phyloP scores from a whole-genome alignment of 2,329 filamentous ascomycete genomes.

The Cordyceps pruinosa region DNA sequence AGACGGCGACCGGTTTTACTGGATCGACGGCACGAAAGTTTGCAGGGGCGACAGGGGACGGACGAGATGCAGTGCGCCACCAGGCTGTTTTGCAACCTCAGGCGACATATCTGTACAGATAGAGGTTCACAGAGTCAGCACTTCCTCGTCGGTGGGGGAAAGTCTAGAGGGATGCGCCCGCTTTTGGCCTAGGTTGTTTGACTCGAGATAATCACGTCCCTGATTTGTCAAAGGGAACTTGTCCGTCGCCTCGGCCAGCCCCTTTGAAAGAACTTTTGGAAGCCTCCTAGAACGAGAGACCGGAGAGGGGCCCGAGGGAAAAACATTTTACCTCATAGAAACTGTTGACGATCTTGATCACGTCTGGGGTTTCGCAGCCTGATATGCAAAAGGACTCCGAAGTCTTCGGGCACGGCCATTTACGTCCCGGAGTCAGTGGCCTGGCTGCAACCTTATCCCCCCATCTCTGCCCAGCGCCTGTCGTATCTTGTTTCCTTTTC shows the following conservation, averaged over 20 bases:
- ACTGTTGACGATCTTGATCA: neutral
- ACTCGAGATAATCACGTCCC: neutral
- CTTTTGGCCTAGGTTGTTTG: neutral
- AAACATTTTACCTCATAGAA: slow-evolving; percentile 6
- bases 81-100: neutral
- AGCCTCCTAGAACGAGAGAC: neutral
- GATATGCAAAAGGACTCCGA: no score
- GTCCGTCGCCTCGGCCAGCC: neutral
- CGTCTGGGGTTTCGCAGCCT: no score
- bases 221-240: neutral
- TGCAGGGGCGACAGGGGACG: neutral
- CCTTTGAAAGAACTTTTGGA: slow-evolving; percentile 9
- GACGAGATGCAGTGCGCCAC: neutral
- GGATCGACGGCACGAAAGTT: neutral
- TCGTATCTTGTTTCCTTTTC: neutral
- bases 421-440: no score
- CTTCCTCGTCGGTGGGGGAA: neutral
- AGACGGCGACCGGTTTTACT: neutral
- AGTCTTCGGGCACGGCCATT: no score
- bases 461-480: neutral
- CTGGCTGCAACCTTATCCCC: neutral
- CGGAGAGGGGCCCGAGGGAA: neutral
- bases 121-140: neutral
- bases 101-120: neutral
- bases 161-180: neutral